Evolutionary conservation across 768 basidiomycete genomes (phyloP), one percentile per base, ranked within the genome.

Genomic region (Rhizopogon rudus): DNA sequence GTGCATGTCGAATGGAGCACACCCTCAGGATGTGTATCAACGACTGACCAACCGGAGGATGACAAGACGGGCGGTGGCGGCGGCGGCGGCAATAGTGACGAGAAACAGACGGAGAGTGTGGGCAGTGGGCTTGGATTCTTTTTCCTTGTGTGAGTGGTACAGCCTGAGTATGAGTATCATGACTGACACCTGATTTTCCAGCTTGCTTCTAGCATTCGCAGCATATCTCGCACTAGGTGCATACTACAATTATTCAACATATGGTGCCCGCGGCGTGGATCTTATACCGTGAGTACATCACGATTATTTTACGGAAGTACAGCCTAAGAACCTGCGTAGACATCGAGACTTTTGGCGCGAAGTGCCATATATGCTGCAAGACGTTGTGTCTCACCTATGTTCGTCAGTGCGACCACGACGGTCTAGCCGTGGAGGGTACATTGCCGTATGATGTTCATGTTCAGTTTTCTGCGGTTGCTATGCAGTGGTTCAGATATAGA

Each of bases 291-390:
- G 67, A 67, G 90, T 80, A 22, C 35, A n/a, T 51, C 33, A n/a
- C 33, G 46, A 10, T 56, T 52, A 52, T 42, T 12, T 7, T 12
- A 35, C 14, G 52, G 61, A 48, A 61, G 5, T 42, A 17, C 31
- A 13, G 28, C 14, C 51, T 55, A 6, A 62, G 48, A 41, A 46
- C 57, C 13, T 6, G 14, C 29, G 13, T 59, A 93, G 90, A 56
- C 91, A 93, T 70, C 88, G 91, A 48, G 89, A 92, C 65, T 93
- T 93, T 70, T 93, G 91, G 91, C 75, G 83, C 67, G 91, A 93
- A 70, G 88, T 93, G 3, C 91, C 91, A 4, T 91, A 90, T 61
- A 88, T 93, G 83, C 67, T 91, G 44, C 78, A 79, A 42, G 91
- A 93, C 62, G 86, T 93, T 22, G 66, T 87, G 51, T 81, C 84